A percentile compares a stretch with the other conserved stretches of the same genome.
Evolutionary conservation across 163 green algal species (phyloP).

Genomic region (Chloroidium sp.): DNA sequence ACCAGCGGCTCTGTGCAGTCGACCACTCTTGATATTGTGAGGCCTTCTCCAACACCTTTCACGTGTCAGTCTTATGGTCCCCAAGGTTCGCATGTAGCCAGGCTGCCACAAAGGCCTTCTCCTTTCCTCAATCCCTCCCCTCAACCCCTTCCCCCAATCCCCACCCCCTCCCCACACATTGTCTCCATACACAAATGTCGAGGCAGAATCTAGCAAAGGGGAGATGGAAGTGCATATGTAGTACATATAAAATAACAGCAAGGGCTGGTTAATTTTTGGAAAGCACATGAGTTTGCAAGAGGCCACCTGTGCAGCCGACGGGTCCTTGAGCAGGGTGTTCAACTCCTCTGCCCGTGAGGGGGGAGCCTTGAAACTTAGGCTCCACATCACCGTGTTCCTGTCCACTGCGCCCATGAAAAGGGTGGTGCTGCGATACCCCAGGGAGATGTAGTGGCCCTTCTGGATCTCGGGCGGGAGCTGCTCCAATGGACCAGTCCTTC

Average conservation of each 20-base stretch:
- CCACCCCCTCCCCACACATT: background rate
- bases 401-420: background rate
- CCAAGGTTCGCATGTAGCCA: no score
- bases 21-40: background rate
- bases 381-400: constrained; percentile 1
- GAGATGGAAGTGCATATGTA: background rate
- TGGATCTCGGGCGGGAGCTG: background rate
- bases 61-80: no score
- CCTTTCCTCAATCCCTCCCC: no score
- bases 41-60: no score
- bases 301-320: background rate
- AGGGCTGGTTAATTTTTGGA: background rate
- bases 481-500: background rate
- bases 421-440: background rate
- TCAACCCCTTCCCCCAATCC: no score
- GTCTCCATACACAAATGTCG: background rate
- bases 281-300: background rate
- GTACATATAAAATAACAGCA: background rate
- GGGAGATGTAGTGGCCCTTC: background rate
- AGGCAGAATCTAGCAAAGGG: background rate
- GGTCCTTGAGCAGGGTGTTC: background rate
- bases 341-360: background rate
- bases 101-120: no score
- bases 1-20: background rate
- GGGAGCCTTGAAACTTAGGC: background rate